These are phyloP conservation scores for Heterobasidion irregulare DNA, from an alignment of 1,284 basidiomycete species.

Conservation along the genomic window DNA sequence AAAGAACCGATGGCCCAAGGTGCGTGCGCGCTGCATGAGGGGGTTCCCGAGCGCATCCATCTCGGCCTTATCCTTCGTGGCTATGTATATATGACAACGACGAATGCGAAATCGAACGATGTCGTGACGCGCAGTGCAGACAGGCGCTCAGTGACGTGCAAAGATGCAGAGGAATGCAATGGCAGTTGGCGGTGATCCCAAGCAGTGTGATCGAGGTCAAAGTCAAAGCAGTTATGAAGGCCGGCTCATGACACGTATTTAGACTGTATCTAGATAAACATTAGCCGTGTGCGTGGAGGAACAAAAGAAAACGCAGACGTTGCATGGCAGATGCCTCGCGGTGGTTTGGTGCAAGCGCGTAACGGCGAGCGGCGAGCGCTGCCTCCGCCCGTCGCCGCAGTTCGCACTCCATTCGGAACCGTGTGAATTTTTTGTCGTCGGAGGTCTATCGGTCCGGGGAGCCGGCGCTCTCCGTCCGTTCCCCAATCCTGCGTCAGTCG, in stretches of 20 bases:
- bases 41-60: constrained; percentile 1
- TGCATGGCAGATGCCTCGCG: not conserved
- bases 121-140: not conserved
- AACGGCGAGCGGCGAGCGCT: not conserved
- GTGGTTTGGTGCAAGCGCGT: not conserved
- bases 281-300: not conserved
- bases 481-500: not conserved
- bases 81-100: not conserved
- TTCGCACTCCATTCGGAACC: too few relatives aligned
- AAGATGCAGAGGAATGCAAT: not conserved
- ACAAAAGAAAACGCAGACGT: not conserved
- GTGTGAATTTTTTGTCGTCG: too few relatives aligned
- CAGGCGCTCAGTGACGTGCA: not conserved
- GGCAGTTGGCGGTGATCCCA: not conserved
- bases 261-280: not conserved
- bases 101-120: not conserved
- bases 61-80: too few relatives aligned
- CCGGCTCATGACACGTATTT: not conserved
- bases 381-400: too few relatives aligned
- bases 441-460: too few relatives aligned
- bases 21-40: constrained; percentile 27
- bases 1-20: constrained; percentile 45
- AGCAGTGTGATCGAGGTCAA: not conserved
- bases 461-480: not conserved
- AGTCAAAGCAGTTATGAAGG: not conserved